Evolutionary conservation across 768 basidiomycete genomes (phyloP), one percentile per base, ranked within the genome.

Genomic region (Russula sp.): DNA sequence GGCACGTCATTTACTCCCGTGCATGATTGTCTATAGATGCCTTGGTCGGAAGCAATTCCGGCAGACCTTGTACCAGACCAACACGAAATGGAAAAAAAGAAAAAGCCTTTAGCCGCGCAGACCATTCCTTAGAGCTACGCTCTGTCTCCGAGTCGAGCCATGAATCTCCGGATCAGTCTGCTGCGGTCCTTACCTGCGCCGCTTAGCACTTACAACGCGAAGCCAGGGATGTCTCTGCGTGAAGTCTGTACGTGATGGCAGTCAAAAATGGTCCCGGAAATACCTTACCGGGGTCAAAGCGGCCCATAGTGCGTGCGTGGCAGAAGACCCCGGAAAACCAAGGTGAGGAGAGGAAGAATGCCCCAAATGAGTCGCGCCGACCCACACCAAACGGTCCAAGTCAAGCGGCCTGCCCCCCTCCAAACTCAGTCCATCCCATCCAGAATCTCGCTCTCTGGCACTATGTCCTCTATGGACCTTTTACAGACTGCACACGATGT

Each of bases 211-310:
- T 13, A 48, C 25, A 8, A 4, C 11, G 14, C 41, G 20, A 34
- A 36, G 41, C 10, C 36, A 38, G 36, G 36, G 3, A 10, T 4
- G 13, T 32, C 13, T n/a, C 25, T 32, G 39, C 14, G 20, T 38
- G 10, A 10, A 42, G 18, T 14, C 13, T 42, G 16, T 7, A 2
- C 41, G 16, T 14, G 14, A 16, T 42, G 6, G 41, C 41, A 14
- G 61, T 45, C 13, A 42, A 16, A 16, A 20, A 38, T 5, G 20
- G 34, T 11, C 45, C 34, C 60, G 55, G 76, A 79, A 77, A 29
- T 86, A 85, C 69, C 83, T 83, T n/a, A 79, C 75, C 16, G 46
- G 67, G 18, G 74, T 78, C 51, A 86, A 88, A 70, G 75, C 78
- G 51, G 74, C 73, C 73, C 7, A 73, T 81, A 18, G 74, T 91